Evolutionary conservation across 1,284 basidiomycete genomes (phyloP).

Genomic region (Rhodotorula sp.): DNA sequence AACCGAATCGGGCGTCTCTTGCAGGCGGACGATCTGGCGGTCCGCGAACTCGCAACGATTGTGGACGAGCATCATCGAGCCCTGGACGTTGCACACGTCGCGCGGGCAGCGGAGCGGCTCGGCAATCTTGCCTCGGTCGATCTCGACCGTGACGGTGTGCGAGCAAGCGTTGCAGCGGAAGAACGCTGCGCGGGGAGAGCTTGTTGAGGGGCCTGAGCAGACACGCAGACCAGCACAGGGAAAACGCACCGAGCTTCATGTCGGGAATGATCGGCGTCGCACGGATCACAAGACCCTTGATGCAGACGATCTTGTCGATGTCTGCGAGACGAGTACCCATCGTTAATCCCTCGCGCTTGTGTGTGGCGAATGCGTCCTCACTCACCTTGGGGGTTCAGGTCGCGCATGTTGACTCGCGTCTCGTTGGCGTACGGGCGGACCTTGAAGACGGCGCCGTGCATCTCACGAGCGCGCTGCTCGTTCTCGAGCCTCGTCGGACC

Average conservation of each 20-base stretch:
- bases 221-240: too few relatives aligned
- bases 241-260: slow-evolving; percentile 69
- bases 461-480: slow-evolving; percentile 56
- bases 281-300: slow-evolving; percentile 96
- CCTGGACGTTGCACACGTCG: slow-evolving; percentile 80
- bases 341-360: not conserved
- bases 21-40: slow-evolving; percentile 88
- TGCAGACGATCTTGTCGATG: slow-evolving; percentile 91
- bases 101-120: slow-evolving; percentile 89
- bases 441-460: slow-evolving; percentile 81
- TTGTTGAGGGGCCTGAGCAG: not conserved
- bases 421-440: slow-evolving; percentile 84
- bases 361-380: slow-evolving; percentile 9
- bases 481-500: slow-evolving; percentile 31
- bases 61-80: slow-evolving; percentile 92
- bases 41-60: slow-evolving; percentile 96
- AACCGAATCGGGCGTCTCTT: slow-evolving; percentile 93
- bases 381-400: slow-evolving; percentile 81
- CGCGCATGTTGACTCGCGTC: slow-evolving; percentile 78
- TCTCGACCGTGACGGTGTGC: slow-evolving; percentile 91
- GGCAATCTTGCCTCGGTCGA: slow-evolving; percentile 92
- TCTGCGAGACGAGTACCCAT: slow-evolving; percentile 56
- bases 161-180: slow-evolving; percentile 96
- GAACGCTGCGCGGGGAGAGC: slow-evolving; percentile 63
- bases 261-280: slow-evolving; percentile 97